phyloP scores from a whole-genome alignment of 805 yeast species.

The Spathaspora girioi region DNA sequence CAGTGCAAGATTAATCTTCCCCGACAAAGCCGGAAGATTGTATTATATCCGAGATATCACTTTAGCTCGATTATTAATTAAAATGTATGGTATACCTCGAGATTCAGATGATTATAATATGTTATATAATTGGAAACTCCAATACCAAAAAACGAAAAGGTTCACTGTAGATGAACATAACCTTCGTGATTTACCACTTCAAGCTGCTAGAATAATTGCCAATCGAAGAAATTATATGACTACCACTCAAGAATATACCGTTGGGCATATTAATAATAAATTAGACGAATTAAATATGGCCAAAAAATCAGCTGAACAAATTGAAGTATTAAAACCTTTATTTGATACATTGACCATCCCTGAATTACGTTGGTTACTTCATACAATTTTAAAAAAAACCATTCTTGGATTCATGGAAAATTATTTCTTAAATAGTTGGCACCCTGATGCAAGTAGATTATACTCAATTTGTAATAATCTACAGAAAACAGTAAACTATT shows the following conservation, averaged over 20 bases:
- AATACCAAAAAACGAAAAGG: constrained; percentile 29
- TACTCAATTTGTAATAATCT: constrained; percentile 64
- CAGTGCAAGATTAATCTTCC: constrained; percentile 56
- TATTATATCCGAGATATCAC: constrained; percentile 64
- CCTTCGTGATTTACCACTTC: constrained; percentile 41
- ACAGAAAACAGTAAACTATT: constrained; percentile 51
- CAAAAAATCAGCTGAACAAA: constrained; percentile 32
- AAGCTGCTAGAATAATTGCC: constrained; percentile 48
- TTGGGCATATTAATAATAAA: constrained; percentile 25
- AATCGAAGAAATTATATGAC: constrained; percentile 48
- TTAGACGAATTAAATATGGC: constrained; percentile 26
- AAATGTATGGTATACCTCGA: constrained; percentile 55
- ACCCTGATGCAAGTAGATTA: constrained; percentile 70
- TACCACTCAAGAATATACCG: constrained; percentile 13
- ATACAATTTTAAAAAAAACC: constrained; percentile 57
- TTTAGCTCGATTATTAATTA: constrained; percentile 45
- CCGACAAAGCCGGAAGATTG: constrained; percentile 58
- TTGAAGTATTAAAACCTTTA: constrained; percentile 45
- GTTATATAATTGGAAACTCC: constrained; percentile 34
- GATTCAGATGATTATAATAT: constrained; percentile 55
- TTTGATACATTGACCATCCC: constrained; percentile 51
- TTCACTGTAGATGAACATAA: constrained; percentile 41
- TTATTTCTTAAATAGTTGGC: constrained; percentile 60
- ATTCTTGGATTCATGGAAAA: constrained; percentile 63
- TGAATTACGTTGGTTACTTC: constrained; percentile 67